Evolutionary conservation across 441 rosid species (phyloP), one percentile per base, ranked within the genome.

Genomic region (Gossypium trilobum): DNA sequence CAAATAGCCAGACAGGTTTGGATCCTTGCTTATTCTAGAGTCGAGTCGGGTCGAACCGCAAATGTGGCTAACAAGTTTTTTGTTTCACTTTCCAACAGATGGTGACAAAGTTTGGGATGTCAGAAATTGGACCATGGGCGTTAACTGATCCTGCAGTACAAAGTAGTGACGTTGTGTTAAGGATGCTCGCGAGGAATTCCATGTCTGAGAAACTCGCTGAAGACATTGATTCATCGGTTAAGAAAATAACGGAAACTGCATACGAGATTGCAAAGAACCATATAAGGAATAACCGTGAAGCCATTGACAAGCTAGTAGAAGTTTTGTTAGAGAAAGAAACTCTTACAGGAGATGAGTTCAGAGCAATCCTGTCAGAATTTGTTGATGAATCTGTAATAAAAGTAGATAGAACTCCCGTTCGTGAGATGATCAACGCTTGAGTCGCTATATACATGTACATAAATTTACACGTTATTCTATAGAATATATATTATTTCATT

Each of bases 21-120:
- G 48, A 23, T 14, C 1, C 36, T 31, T 31, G 36, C 36, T 31
- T 31, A 5, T 31, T 31, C 36, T 31, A 31, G 1, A 31, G 36
- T 31, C 36, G 36, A 31, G 0, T 31, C 36, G 36, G 36, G 36
- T 8, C 1, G 39, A 22, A 46, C n/a, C 11, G 0, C 4, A 1
- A 13, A 10, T 10, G 6, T 17, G 33, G 27, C 52, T 16, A 22
- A 65, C 68, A 42, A 52, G 4, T 61, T 51, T 9, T 75, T 31
- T 36, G 10, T 68, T 51, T n/a, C 13, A 50, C 6, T 54, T 39
- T 52, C 74, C 14, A 56, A 46, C 81, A 87, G 91, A 89, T 88
- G 93, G 97, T 91, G 56, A 91, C 90, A 4, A 88, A 70, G 84
- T 88, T 78, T 72, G 93, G 97, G 31, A 89, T 89, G 95, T 89